Conservation (phyloP, 225 moss, liverwort and hornwort genomes). For the Marchantia paleacea region DNA sequence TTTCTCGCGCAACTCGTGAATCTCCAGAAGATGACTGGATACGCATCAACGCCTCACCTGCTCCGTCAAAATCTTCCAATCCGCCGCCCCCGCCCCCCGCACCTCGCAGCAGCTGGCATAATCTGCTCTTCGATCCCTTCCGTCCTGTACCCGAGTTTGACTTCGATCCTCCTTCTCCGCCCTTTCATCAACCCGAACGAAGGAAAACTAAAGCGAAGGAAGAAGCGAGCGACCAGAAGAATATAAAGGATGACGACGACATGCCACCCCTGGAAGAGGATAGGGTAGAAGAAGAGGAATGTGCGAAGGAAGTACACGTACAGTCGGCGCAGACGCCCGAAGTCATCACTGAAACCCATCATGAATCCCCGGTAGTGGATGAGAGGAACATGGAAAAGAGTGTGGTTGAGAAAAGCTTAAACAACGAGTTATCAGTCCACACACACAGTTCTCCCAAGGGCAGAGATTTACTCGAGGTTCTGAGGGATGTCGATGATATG, state of each 20-base stretch:
- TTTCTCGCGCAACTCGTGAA: neutral
- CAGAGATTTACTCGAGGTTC: slow-evolving; percentile 65
- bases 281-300: neutral
- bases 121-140: slow-evolving; percentile 36
- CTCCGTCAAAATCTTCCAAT: slow-evolving; percentile 34
- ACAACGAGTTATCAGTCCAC: slow-evolving; percentile 47
- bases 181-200: slow-evolving; percentile 26
- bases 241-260: slow-evolving; percentile 17
- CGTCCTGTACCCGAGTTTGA: slow-evolving; percentile 19
- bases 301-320: neutral
- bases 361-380: slow-evolving; percentile 11
- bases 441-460: slow-evolving; percentile 32
- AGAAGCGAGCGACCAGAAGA: neutral
- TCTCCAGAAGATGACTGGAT: slow-evolving; percentile 15
- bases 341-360: neutral
- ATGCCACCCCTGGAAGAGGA: slow-evolving; percentile 27
- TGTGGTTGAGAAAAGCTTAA: slow-evolving; percentile 43
- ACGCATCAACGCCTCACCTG: slow-evolving; percentile 27
- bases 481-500: slow-evolving; percentile 66
- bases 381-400: slow-evolving; percentile 28
- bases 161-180: slow-evolving; percentile 28
- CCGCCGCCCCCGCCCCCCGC: slow-evolving; percentile 27
- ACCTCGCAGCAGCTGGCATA: slow-evolving; percentile 48
- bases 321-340: neutral
- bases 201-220: slow-evolving; percentile 1